These are phyloP conservation scores for Mortierella claussenii DNA, from an alignment of 192 early-diverging fungal genomes.

Conservation along the genomic window DNA sequence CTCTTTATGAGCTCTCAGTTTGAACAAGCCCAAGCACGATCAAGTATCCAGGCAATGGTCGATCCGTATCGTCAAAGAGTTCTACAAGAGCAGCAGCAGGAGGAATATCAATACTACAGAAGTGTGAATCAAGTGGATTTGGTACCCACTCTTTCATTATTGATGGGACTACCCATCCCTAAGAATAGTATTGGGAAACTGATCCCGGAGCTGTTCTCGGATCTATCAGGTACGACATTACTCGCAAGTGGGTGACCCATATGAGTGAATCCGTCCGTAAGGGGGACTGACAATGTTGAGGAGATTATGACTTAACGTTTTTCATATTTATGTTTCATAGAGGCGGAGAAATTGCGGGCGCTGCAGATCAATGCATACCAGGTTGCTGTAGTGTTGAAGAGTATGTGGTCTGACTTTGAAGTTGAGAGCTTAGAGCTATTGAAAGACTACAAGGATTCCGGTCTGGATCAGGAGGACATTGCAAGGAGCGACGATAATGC, in stretches of 20 bases:
- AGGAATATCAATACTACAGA: slow-evolving; percentile 63
- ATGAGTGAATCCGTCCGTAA: too few species aligned
- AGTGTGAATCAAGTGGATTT: slow-evolving; percentile 88
- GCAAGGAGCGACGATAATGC: background rate
- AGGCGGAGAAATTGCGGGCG: slow-evolving; percentile 58
- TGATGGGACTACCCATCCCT: slow-evolving; percentile 91
- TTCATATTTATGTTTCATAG: slow-evolving; percentile 10
- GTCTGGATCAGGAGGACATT: slow-evolving; percentile 8
- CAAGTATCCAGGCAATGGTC: slow-evolving; percentile 25
- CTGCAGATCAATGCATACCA: slow-evolving; percentile 75
- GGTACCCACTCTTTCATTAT: slow-evolving; percentile 82
- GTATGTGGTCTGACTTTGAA: slow-evolving; percentile 49
- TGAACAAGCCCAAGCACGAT: slow-evolving; percentile 12
- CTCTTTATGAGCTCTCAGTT: slow-evolving; percentile 61
- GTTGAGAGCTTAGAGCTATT: slow-evolving; percentile 9
- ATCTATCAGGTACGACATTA: slow-evolving; percentile 51
- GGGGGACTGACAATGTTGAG: too few species aligned
- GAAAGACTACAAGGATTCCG: slow-evolving; percentile 3
- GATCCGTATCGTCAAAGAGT: slow-evolving; percentile 37
- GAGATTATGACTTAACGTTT: background rate
- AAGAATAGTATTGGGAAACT: slow-evolving; percentile 91
- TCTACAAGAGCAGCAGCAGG: slow-evolving; percentile 15
- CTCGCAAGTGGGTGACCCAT: too few species aligned
- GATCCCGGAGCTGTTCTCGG: slow-evolving; percentile 82
- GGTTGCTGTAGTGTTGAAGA: slow-evolving; percentile 51